phyloP scores from a whole-genome alignment of 2,329 filamentous ascomycete species.

The Verticillium zaregamsianum region DNA sequence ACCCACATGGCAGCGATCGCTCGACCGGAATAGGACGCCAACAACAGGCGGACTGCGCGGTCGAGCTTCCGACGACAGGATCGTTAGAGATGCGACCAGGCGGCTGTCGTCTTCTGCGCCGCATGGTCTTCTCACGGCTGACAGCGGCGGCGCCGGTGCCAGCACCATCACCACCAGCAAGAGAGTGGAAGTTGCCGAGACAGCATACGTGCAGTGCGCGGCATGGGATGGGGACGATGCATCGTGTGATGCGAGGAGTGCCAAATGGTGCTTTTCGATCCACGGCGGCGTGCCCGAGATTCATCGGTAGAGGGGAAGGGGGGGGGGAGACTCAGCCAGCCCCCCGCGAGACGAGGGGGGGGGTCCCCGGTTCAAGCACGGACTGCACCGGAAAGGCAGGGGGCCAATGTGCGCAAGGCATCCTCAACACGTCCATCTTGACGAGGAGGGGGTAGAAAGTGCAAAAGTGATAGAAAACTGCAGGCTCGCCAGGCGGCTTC shows the following conservation, averaged over 20 bases:
- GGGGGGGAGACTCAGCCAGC: neutral
- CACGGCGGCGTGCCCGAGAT: neutral
- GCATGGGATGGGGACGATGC: neutral
- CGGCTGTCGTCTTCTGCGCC: neutral
- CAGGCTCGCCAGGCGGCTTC: no score
- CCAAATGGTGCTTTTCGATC: neutral
- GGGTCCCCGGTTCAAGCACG: neutral
- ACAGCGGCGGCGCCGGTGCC: neutral
- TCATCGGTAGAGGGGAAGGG: neutral
- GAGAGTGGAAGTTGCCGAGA: neutral
- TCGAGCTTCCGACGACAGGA: no score
- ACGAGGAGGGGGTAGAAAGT: neutral
- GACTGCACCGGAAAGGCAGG: neutral
- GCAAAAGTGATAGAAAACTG: no score
- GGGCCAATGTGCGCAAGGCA: neutral
- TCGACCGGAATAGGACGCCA: neutral
- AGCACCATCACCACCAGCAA: neutral
- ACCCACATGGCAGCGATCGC: neutral
- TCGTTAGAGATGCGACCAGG: no score
- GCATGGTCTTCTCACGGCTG: neutral
- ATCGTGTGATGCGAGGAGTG: neutral
- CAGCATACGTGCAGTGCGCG: neutral
- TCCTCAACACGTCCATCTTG: neutral
- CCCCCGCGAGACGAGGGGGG: neutral
- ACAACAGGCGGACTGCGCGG: no score